Evolutionary conservation across 1,284 basidiomycete genomes (phyloP).

Genomic region (Anthracocystis panici-leucophaei): DNA sequence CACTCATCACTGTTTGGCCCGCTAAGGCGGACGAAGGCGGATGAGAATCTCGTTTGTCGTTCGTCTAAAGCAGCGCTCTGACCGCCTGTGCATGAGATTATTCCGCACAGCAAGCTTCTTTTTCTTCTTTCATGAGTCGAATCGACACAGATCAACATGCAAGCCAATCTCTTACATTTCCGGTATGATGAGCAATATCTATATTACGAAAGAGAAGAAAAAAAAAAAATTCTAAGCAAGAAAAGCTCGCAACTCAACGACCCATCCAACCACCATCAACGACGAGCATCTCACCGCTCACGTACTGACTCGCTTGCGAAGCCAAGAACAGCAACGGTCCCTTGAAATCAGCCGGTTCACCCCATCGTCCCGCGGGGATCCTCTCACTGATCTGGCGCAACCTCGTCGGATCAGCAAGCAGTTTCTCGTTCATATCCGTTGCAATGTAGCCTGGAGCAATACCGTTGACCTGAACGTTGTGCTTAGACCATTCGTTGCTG

Average conservation of each 20-base stretch:
- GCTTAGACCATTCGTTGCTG: constrained; percentile 78
- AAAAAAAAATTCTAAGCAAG: too few relatives aligned
- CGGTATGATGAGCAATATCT: background rate
- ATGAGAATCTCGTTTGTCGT: too few relatives aligned
- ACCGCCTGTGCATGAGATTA: background rate
- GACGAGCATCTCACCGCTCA: constrained; percentile 80
- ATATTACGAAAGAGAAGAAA: background rate
- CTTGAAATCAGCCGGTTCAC: constrained; percentile 85
- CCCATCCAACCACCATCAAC: constrained; percentile 69
- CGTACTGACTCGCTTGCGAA: constrained; percentile 85
- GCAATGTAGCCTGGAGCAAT: constrained; percentile 74
- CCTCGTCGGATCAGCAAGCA: constrained; percentile 80
- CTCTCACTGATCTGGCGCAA: constrained; percentile 86
- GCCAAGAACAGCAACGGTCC: constrained; percentile 91
- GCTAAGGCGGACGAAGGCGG: background rate
- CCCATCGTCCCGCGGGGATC: constrained; percentile 79
- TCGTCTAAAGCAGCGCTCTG: too few relatives aligned
- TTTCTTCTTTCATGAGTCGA: too few relatives aligned
- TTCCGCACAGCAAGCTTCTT: too few relatives aligned
- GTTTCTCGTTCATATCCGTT: constrained; percentile 75
- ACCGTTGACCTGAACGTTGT: constrained; percentile 88
- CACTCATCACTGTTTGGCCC: background rate
- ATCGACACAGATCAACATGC: too few relatives aligned
- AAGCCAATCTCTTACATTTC: too few relatives aligned
- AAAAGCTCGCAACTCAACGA: constrained; percentile 17